Percentiles rank a stretch among this genome's conserved stretches.
Evolutionary conservation across 1,284 basidiomycete species (phyloP).

Genomic region (Moesziomyces sp.): DNA sequence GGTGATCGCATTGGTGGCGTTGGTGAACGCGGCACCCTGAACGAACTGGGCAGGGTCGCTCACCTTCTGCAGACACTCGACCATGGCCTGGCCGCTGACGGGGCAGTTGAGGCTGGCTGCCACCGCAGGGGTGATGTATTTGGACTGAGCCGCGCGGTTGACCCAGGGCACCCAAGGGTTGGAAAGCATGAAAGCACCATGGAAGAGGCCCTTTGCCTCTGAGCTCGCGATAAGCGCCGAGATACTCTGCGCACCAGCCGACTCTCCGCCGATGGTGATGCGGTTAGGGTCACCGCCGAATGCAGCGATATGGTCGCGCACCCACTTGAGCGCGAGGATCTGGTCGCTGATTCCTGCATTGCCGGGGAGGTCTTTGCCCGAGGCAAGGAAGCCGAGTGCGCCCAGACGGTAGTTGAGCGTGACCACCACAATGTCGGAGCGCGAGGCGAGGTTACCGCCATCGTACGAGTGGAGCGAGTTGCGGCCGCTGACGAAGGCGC

Average conservation of each 20-base stretch:
- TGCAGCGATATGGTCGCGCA: constrained; percentile 72
- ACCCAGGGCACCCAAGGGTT: constrained; percentile 44
- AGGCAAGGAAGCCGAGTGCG: constrained; percentile 52
- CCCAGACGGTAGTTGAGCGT: constrained; percentile 72
- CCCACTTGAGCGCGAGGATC: constrained; percentile 69
- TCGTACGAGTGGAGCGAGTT: constrained; percentile 69
- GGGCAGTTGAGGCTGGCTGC: constrained; percentile 21
- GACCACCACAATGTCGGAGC: constrained; percentile 73
- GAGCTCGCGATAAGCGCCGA: constrained; percentile 26
- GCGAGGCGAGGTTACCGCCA: constrained; percentile 70
- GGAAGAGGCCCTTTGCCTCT: constrained; percentile 25
- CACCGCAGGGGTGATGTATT: constrained; percentile 25
- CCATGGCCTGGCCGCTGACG: constrained; percentile 21
- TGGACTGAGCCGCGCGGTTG: constrained; percentile 20
- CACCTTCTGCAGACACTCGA: constrained; percentile 38
- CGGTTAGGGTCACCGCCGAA: constrained; percentile 77
- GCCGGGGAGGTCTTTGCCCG: constrained; percentile 25
- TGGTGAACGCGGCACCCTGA: constrained; percentile 20
- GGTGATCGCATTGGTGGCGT: constrained; percentile 24
- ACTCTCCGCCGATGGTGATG: constrained; percentile 87
- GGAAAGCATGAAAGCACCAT: constrained; percentile 34
- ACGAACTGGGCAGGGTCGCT: constrained; percentile 18
- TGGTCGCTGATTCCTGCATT: constrained; percentile 63
- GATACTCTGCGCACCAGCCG: constrained; percentile 75
- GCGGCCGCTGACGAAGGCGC: constrained; percentile 69